phyloP scores from a whole-genome alignment of 2,329 filamentous ascomycete genomes.

The Paraconiothyrium sp. region DNA sequence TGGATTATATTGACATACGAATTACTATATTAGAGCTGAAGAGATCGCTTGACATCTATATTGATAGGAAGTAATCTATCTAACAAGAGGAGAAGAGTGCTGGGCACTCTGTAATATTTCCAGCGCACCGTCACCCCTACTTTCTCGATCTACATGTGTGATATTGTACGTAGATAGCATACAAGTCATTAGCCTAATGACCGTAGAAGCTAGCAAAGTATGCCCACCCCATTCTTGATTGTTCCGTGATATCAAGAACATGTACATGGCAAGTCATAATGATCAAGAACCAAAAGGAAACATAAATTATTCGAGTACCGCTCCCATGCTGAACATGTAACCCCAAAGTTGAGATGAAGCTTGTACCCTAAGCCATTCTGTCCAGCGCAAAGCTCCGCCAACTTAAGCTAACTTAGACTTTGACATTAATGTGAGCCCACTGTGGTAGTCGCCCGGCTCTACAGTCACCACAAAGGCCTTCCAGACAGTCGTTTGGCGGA shows the following conservation, averaged over 20 bases:
- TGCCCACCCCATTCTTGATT: no score
- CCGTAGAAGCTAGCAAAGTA: background rate
- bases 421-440: background rate
- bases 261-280: background rate
- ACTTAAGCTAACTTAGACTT: background rate
- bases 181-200: background rate
- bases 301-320: background rate
- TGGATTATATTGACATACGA: slow-evolving; percentile 24
- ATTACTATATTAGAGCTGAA: no score
- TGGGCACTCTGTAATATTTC: background rate
- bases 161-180: background rate
- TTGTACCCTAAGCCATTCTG: background rate
- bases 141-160: background rate
- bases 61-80: background rate
- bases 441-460: background rate
- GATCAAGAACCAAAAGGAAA: background rate
- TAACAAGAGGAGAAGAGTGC: slow-evolving; percentile 1
- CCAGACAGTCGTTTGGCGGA: background rate
- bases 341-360: background rate
- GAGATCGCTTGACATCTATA: background rate
- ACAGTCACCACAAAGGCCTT: background rate
- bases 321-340: no score
- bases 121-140: background rate
- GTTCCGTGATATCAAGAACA: no score
- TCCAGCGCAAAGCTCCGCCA: background rate